phyloP scores from a whole-genome alignment of 371 early-diverging fungal genomes.

The Zychaea mexicana region DNA sequence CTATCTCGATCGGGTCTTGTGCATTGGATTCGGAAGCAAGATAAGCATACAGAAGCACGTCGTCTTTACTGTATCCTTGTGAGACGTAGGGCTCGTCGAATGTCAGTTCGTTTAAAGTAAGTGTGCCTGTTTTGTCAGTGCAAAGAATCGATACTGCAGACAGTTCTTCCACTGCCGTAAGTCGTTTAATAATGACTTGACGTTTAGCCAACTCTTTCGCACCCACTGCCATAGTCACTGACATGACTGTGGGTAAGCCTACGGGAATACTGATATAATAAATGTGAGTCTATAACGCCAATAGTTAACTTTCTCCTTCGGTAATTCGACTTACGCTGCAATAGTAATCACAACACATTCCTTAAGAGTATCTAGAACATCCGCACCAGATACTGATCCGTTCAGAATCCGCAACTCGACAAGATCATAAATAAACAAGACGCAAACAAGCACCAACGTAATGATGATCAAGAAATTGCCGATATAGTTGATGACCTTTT shows the following conservation, averaged over 20 bases:
- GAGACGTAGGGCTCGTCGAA: slow-evolving; percentile 88
- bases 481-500: slow-evolving; percentile 89
- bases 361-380: slow-evolving; percentile 69
- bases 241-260: slow-evolving; percentile 95
- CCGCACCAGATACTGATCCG: slow-evolving; percentile 36
- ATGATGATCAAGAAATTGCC: slow-evolving; percentile 91
- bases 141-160: slow-evolving; percentile 94
- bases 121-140: slow-evolving; percentile 97
- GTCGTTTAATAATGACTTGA: slow-evolving; percentile 93
- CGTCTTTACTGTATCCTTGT: slow-evolving; percentile 71
- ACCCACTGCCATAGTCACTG: slow-evolving; percentile 96
- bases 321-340: slow-evolving; percentile 71
- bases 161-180: slow-evolving; percentile 94
- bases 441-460: slow-evolving; percentile 78
- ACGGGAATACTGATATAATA: slow-evolving; percentile 76
- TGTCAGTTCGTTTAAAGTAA: slow-evolving; percentile 90
- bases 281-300: neutral
- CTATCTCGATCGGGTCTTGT: slow-evolving; percentile 90
- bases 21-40: slow-evolving; percentile 87
- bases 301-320: neutral
- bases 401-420: slow-evolving; percentile 44
- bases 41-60: slow-evolving; percentile 84
- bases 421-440: slow-evolving; percentile 80
- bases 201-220: slow-evolving; percentile 91
- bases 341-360: slow-evolving; percentile 91